Base-by-base conservation (phyloP, 1,284 basidiomycete species). In the Sparassis latifolia region DNA sequence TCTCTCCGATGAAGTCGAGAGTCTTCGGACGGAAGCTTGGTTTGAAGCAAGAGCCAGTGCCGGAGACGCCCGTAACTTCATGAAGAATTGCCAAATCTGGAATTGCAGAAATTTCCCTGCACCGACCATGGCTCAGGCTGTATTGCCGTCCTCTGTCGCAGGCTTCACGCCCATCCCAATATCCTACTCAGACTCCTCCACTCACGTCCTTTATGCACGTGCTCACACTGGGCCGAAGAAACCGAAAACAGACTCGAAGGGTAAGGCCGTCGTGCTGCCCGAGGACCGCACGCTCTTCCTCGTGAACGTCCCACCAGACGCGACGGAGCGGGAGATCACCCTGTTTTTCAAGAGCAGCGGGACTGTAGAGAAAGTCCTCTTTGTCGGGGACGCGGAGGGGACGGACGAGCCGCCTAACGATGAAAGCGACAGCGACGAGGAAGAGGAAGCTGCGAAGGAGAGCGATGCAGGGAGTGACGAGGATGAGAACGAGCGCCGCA, bases 261-360 rank as follows among this genome's bases (percentile, higher is more conserved):
- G 48, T 9, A 61, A 64, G 45, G 56, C 55, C 2, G 46, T 48
- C 2, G 53, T 59, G 9, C 70, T 84, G 41, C 89, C 86, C 0
- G 72, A 79, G 40, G 85, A 78, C 12, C 78, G 92, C 45, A 93
- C 91, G 0, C 71, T 94, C 10, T 96, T 96, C 62, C 70, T 93
- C 6, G 88, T 88, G 51, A 94, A 96, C 61, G 69, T 93, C 3
- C 92, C 92, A 2, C 82, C 89, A 47, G 91, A 94, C 65, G 81
- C 89, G 3, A 89, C 87, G 0, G 86, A 89, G 57, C 76, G 86
- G 45, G 88, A 91, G 62, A 67, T 94, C 1, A 71, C 80, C 2
- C 67, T 80, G 2, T 72, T 94, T 27, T 92, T 93, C 73, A 84
- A 84, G 59, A 62, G 73, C 10, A 81, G 76, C 53, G 92, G 92